phyloP scores from a whole-genome alignment of 148 eudicot genomes.

The Rheum nobile region DNA sequence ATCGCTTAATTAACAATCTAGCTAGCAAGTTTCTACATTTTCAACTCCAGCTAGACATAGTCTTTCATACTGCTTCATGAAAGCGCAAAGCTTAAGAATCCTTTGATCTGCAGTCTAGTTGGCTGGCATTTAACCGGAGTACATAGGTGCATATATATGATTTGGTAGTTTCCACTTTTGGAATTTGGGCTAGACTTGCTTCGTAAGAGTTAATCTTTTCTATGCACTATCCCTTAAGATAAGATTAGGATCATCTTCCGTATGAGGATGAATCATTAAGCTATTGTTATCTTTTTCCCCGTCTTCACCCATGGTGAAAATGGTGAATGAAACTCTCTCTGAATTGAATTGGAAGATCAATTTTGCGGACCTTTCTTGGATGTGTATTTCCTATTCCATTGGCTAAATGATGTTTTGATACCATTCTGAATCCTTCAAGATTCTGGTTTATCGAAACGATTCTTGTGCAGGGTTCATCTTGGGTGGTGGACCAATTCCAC shows the following conservation, averaged over 20 bases:
- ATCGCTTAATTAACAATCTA: not conserved
- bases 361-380: not conserved
- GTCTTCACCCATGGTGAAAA: not conserved
- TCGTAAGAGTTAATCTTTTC: not conserved
- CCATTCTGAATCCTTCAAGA: not conserved
- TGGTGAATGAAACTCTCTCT: not conserved
- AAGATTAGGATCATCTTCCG: not conserved
- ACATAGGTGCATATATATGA: not conserved
- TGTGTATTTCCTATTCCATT: not conserved
- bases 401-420: not conserved
- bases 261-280: not conserved
- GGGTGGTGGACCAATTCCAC: no score
- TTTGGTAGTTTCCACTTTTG: not conserved
- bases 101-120: not conserved
- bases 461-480: not conserved
- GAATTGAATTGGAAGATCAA: not conserved
- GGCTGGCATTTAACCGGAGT: not conserved
- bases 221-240: not conserved
- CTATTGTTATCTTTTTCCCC: not conserved
- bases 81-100: not conserved
- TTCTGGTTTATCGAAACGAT: not conserved
- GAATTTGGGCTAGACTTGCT: not conserved
- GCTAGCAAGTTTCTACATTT: not conserved
- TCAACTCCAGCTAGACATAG: not conserved
- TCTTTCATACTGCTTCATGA: not conserved